Conservation (phyloP, 2,329 filamentous ascomycete species). For the Nemania serpens region DNA sequence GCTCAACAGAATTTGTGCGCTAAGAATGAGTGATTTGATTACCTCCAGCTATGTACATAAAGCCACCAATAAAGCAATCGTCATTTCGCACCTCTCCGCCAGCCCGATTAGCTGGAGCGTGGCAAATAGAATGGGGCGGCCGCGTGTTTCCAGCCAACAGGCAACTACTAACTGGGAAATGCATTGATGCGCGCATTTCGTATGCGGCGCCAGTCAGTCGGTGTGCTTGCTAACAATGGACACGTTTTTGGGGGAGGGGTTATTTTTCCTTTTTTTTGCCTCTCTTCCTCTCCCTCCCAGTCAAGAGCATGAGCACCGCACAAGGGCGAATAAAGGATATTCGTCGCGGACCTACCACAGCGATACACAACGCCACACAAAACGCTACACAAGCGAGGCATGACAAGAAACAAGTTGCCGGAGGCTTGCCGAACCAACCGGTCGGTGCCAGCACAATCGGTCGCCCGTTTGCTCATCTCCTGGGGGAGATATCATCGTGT, state of each 20-base stretch:
- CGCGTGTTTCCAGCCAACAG: neutral
- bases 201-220: neutral
- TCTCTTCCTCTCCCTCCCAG: neutral
- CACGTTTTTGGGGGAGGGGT: no score
- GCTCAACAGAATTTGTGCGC: neutral
- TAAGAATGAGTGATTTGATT: neutral
- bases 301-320: conserved; percentile 9
- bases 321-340: conserved; percentile 2
- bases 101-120: neutral
- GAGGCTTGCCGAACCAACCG: conserved; percentile 1
- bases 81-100: neutral
- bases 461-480: neutral
- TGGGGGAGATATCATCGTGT: neutral
- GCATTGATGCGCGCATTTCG: neutral
- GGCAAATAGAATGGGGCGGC: neutral
- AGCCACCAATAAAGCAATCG: neutral
- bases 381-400: conserved; percentile 18
- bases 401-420: neutral
- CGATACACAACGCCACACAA: conserved; percentile 21
- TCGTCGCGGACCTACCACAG: conserved; percentile 10
- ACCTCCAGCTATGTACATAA: neutral
- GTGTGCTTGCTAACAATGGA: conserved; percentile 1
- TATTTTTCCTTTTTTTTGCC: neutral
- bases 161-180: neutral
- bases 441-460: conserved; percentile 1